Base-by-base conservation (phyloP, 192 early-diverging fungal genomes). In the Coemansia sp. region DNA sequence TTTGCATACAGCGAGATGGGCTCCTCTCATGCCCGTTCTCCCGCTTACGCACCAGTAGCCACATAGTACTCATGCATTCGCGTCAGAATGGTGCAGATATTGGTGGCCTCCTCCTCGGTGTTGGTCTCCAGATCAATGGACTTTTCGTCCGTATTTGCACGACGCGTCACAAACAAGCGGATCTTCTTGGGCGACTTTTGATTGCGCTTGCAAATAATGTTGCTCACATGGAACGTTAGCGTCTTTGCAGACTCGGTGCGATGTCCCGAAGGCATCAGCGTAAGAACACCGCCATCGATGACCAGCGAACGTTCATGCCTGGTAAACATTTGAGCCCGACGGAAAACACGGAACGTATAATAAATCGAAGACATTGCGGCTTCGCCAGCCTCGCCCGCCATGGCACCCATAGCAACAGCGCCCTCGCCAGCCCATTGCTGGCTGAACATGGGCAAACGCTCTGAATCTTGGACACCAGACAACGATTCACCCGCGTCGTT, bases 261-360 rank as follows among this genome's bases (percentile, higher is more conserved):
- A 38, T 88, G 85, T 54, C 95, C 94, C 4, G 91, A 83, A 1
- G 92, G 90, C 88, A 93, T 92, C 44, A 99, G 83, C 61, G 95
- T 91, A 32, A 99, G 89, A 54, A 94, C 92, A 50, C 95, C 94
- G 10, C 95, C 97, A 76, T 98, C 95, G 66, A 99, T 94, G 0
- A 93, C 95, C n/a, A 99, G 85, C 23, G 89, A 77, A 40, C 94
- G 89, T 57, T 95, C 93, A 52, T 92, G 89, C 48, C 95, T 92
- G 9, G 90, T 85, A 81, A 92, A 92, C 86, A 96, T 92, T 64
- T 95, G 88, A 40, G 88, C 88, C 53, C 94, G 93, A 44, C 94
- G 91, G 61, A 88, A 84, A 15, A 99, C 91, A 1, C 78, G 87
- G 69, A 95, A 99, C 74, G 94, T 90, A 87, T 93, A 71, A 52